Base-by-base conservation (phyloP, 345 rosid genomes). In the Gossypium herbaceum region DNA sequence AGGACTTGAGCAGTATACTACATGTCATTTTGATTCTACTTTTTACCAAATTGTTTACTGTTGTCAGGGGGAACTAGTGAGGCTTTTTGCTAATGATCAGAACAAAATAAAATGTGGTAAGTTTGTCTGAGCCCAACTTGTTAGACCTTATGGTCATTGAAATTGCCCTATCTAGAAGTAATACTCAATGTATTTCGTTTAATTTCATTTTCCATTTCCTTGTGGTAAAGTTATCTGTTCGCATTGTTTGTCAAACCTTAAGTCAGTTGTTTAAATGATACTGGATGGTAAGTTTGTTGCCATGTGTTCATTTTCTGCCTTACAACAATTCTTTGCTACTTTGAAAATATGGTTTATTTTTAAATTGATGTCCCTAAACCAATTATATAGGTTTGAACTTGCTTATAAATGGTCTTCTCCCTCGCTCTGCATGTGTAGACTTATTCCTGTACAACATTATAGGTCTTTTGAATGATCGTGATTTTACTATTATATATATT, bases 71-170 rank as follows among this genome's bases (percentile, higher is more conserved):
- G 47, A 66, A 44, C 10, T 66, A 44, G 71, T 66, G 71, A 66
- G 82, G 85, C 86, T 80, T 73, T 95, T 87, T 78, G 99, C 98
- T 63, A 95, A 93, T 80, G 94, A 87, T 79, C 98, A 91, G 84
- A 86, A 86, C 86, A 93, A 95, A 85, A 93, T 93, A 68, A 91
- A 80, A 81, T 95, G 98, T 76, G 98, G 99, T 93, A 89, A 80
- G 96, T 84, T 48, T 61, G 17, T 52, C n/a, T 72, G 58, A 27
- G 71, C 39, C n/a, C 22, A 68, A 48, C 45, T 66, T 73, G 39
- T 45, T 73, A 27, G 68, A 73, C 11, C 45, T 25, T 16, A 17
- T 73, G 29, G 47, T 81, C 45, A 16, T 67, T 62, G 48, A 67
- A 29, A 62, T 13, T 48, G 19, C 47, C 34, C 9, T 45, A 56